Evolutionary conservation across 805 yeast species (phyloP), one percentile per base, ranked within the genome.

Genomic region (Danielozyma ontarioensis): DNA sequence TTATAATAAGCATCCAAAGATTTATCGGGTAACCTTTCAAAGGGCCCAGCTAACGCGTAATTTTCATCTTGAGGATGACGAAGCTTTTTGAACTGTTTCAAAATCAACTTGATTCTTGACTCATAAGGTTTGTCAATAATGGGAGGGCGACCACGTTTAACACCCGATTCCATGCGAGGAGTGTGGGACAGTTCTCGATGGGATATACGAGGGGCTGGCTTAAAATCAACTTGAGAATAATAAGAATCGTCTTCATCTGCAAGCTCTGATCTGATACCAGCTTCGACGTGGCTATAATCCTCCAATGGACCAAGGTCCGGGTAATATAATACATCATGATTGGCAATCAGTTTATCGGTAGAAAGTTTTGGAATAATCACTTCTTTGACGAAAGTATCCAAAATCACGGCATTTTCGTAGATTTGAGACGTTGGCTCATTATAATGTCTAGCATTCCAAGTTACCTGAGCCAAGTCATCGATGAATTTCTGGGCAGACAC

Each of bases 111-210:
- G 59, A 90, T 88, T 42, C 97, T 71, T 51, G 87, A 87, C 59
- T 93, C 97, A 57, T 83, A 89, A 4, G 95, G 95, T 52, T 79
- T 82, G 55, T 85, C 95, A 31, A 87, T 86, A 36, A 86, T 82
- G 2, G 96, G 95, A 4, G 96, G 96, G 47, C 95, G 72, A 13
- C 95, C 95, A 50, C 95, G 72, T 56, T 85, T 81, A 21, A 76
- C 73, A 46, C 86, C 80, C 16, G 59, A 53, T 29, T 59, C 65
- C 16, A 45, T 2, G 31, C 28, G 13, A 37, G 31, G 5, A 38
- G 31, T 7, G 44, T 17, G 14, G 22, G 28, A 17, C 28, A 26
- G 22, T 22, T 19, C 7, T 29, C 22, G 22, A 13, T 14, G 3
- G 13, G 27, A 13, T 16, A 19, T 11, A 15, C 19, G n/a, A 5